phyloP scores from a whole-genome alignment of 768 basidiomycete species.

The Russula sp. region DNA sequence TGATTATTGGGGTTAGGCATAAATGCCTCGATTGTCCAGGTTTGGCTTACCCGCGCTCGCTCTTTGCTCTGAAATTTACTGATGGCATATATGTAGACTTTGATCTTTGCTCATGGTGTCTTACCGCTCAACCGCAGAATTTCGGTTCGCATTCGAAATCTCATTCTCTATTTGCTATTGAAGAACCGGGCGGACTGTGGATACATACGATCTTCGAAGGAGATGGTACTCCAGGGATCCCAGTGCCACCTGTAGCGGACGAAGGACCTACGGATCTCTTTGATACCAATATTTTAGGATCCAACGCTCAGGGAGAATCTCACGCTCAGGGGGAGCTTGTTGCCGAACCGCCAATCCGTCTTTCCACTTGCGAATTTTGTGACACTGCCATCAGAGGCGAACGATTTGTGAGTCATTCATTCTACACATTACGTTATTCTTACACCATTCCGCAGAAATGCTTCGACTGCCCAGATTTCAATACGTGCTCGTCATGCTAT shows the following conservation, averaged over 20 bases:
- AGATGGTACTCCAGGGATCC: conserved; percentile 35
- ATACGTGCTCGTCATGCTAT: conserved; percentile 71
- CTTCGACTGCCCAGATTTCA: conserved; percentile 77
- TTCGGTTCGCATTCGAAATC: conserved; percentile 20
- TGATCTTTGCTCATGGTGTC: conserved; percentile 64
- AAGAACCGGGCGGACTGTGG: conserved; percentile 59
- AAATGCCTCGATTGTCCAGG: conserved; percentile 79
- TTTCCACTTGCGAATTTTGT: conserved; percentile 74
- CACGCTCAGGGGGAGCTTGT: not conserved
- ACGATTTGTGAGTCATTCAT: conserved; percentile 58
- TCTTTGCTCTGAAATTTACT: conserved; percentile 1
- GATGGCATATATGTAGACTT: conserved; percentile 47
- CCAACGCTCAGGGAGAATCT: conserved; percentile 1
- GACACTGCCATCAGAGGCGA: conserved; percentile 64
- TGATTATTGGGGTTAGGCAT: conserved; percentile 64
- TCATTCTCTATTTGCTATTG: conserved; percentile 71
- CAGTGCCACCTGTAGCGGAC: not conserved
- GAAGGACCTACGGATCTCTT: not conserved
- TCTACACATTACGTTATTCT: not conserved
- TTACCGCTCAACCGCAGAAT: conserved; percentile 39
- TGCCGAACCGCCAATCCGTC: conserved; percentile 45
- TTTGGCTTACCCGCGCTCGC: conserved; percentile 35
- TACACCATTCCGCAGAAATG: conserved; percentile 62
- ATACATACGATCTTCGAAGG: conserved; percentile 58
- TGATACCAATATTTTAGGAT: not conserved